Evolutionary conservation across 2,329 filamentous ascomycete genomes (phyloP), one percentile per base, ranked within the genome.

Genomic region (Chaetothyriales sp.): DNA sequence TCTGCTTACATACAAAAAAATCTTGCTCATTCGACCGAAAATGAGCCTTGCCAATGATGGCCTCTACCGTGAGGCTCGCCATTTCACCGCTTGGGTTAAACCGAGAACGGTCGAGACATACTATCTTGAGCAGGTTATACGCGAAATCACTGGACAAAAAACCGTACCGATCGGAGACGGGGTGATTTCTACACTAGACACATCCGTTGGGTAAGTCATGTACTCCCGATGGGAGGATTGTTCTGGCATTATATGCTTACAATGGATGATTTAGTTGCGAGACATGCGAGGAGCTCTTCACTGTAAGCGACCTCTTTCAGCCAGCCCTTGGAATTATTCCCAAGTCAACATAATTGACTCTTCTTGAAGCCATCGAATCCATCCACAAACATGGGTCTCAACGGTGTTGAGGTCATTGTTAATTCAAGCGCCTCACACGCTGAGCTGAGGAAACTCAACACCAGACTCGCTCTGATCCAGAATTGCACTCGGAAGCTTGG

Each of bases 21-120:
- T 89, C 18, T 67, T 89, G 18, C 71, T 83, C 53, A 83, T 92
- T 52, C 73, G 85, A 29, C 84, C 84, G 0, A 89, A 88, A 66
- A 72, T 86, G 56, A 81, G 73, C 60, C 74, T 89, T 5, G 83
- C 83, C 47, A 83, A 85, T 54, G 82, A 86, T 64, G 84, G 83
- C 1, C 85, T 81, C 58, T 82, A 78, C 62, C 66, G 77, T 25
- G 80, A 83, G 62, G 74, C 74, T 67, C 67, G 78, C 15, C 74
- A 80, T 64, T 86, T 85, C 61, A 80, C 76, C 1, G 76, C 81
- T 0, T 85, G 82, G 82, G 70, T 74, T 50, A 69, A 76, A 4
- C 73, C 74, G 1, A 71, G 75, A 47, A 61, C 67, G 47, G 61
- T 78, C 0, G 83, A 88, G 61, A 71, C 84, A 22, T 86, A 82